Evolutionary conservation across 768 basidiomycete genomes (phyloP), one percentile per base, ranked within the genome.

Genomic region (Amanita rubescens): DNA sequence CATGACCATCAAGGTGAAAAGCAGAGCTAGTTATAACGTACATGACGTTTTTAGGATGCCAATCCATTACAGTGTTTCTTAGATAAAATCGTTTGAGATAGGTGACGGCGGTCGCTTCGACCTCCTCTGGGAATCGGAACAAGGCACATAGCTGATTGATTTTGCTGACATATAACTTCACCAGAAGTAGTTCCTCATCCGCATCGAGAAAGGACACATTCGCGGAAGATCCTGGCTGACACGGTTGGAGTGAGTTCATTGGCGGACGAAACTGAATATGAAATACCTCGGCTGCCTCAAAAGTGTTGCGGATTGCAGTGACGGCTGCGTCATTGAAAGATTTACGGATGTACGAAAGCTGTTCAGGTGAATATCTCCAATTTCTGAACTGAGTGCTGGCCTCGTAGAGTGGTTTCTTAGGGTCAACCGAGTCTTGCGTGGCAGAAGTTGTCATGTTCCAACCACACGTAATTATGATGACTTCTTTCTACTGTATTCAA

Each of bases 31-130:
- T 30, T 32, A 49, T 33, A 35, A 68, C 85, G 46, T 63, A 96
- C 96, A 99, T 99, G 62, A 99, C 91, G 63, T 91, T 94, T 70
- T 94, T 95, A 0, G 96, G 96, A 71, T 98, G 96, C 86, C 92
- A 97, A 65, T 98, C 96, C 94, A 98, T 97, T 50, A 94, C 92
- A 2, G 94, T 98, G 64, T 98, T 98, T 71, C 88, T 88, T 52
- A 98, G 78, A 65, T 98, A 99, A 69, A 99, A 99, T 3, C 96
- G 79, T 67, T 98, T 98, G 60, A 99, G 73, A 68, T 96, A 99
- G 53, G 80, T 84, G 54, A 90, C 78, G 0, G 94, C 93, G 3
- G 95, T 97, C 0, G 92, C 90, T 67, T 94, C 90, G 6, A 98
- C 92, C 62, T 92, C 85, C 60, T 95, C 91, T 0, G 91, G 87